These are phyloP conservation scores for Lasiosphaeria miniovina DNA, from an alignment of 495 filamentous ascomycete species.

Conservation along the genomic window DNA sequence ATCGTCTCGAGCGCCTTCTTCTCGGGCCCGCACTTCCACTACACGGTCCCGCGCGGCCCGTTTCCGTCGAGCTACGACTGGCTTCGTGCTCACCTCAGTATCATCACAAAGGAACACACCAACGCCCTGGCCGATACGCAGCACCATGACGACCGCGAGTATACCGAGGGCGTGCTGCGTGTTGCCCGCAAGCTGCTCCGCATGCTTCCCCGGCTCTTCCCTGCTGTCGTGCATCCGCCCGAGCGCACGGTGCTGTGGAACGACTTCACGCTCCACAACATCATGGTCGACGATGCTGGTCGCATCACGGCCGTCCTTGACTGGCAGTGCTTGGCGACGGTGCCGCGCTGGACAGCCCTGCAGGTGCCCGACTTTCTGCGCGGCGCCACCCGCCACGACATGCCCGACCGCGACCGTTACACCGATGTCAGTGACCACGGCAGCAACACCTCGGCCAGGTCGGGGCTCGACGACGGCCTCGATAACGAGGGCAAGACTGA, in stretches of 20 bases:
- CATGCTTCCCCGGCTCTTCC: constrained; percentile 29
- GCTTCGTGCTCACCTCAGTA: constrained; percentile 25
- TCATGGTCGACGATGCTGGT: constrained; percentile 45
- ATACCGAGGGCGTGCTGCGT: constrained; percentile 23
- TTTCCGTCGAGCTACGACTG: constrained; percentile 32
- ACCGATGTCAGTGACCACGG: constrained; percentile 23
- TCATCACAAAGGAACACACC: constrained; percentile 30
- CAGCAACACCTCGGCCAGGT: constrained; percentile 5
- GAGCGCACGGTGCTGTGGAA: constrained; percentile 45
- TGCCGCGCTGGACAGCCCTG: constrained; percentile 47
- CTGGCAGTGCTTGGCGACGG: constrained; percentile 52
- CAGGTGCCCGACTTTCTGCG: constrained; percentile 46
- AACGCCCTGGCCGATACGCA: constrained; percentile 14
- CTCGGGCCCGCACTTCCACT: constrained; percentile 25
- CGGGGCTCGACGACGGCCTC: constrained; percentile 16
- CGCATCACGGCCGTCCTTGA: constrained; percentile 47
- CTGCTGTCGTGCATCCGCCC: constrained; percentile 18
- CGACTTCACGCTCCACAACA: constrained; percentile 47
- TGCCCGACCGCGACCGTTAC: constrained; percentile 34
- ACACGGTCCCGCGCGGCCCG: constrained; percentile 25
- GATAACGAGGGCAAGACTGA: constrained; percentile 37
- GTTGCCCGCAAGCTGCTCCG: constrained; percentile 27
- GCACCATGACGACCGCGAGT: constrained; percentile 25
- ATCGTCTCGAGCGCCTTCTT: constrained; percentile 30
- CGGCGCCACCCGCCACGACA: constrained; percentile 22